Percentiles rank a stretch among this genome's conserved stretches.
Evolutionary conservation across 495 filamentous ascomycete species (phyloP).

Genomic region (Penicillium pancosmium): DNA sequence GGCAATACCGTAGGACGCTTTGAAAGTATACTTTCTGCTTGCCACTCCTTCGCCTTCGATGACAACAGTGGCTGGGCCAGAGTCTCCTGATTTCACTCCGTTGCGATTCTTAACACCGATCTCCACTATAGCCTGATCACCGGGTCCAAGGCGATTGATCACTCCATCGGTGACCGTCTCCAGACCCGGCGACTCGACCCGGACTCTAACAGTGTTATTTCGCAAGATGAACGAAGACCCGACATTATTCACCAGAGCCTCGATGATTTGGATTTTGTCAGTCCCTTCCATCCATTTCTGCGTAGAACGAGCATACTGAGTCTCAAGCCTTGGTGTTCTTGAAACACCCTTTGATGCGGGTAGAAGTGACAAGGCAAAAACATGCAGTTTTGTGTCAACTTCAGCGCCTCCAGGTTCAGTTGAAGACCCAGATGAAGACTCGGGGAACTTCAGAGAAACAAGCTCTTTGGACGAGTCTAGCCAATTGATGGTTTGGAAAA

Average conservation of each 20-base stretch:
- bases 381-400: conserved; percentile 25
- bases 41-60: conserved; percentile 30
- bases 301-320: conserved; percentile 55
- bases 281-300: conserved; percentile 51
- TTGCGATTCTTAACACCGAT: conserved; percentile 43
- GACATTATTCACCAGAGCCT: conserved; percentile 54
- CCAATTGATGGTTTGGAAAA: conserved; percentile 53
- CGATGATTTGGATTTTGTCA: conserved; percentile 52
- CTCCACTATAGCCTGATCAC: conserved; percentile 52
- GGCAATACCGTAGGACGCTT: conserved; percentile 37
- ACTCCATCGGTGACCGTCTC: conserved; percentile 38
- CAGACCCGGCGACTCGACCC: conserved; percentile 39
- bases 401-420: conserved; percentile 24
- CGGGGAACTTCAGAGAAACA: conserved; percentile 42
- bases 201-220: conserved; percentile 38
- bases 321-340: conserved; percentile 20
- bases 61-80: conserved; percentile 30
- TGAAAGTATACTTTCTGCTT: conserved; percentile 29
- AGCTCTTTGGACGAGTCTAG: conserved; percentile 51
- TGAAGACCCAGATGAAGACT: conserved; percentile 18
- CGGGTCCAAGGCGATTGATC: conserved; percentile 54
- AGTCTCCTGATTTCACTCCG: conserved; percentile 12
- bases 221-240: conserved; percentile 44
- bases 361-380: conserved; percentile 31
- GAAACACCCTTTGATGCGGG: conserved; percentile 4